Evolutionary conservation across 2,329 filamentous ascomycete genomes (phyloP), one percentile per base, ranked within the genome.

Genomic region (Purpureocillium takamizusanense): DNA sequence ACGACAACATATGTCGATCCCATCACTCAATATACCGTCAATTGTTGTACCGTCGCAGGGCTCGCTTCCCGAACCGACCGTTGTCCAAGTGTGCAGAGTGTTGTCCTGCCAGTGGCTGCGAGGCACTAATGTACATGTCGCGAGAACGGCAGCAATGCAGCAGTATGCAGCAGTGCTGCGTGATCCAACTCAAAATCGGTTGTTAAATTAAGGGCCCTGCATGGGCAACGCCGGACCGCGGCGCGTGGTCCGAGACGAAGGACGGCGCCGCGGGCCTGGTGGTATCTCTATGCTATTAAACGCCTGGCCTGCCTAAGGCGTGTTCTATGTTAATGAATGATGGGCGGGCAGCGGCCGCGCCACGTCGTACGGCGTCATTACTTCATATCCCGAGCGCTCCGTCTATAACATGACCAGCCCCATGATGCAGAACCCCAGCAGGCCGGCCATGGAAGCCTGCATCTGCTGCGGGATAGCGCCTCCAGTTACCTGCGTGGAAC

Each of bases 341-440:
- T 23, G 32, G 31, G 37, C 33, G 33, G 25, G 33, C 37, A 31
- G 14, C 33, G 31, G 37, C 37, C 28, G 37, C 37, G 37, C 11
- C 37, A 12, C 18, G 36, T 38, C 36, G 31, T 37, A 34, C 39
- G 18, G 35, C 37, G 16, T 35, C 41, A 32, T 41, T 36, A 43
- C 34, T 42, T 43, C 35, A 35, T 37, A 38, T 38, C 33, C 16
- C 15, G 25, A 29, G 18, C 7, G 13, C 29, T 21, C 28, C 2
- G 23, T 27, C 41, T 51, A 62, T 39, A 61, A 35, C 47, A 61
- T 50, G 45, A 60, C 51, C 35, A 62, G 46, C 14, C 57, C 54
- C 50, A 62, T 53, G 46, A 60, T 56, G 44, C 56, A 57, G 42
- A 62, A 62, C 28, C 55, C 59, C 40, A 62, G 38, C n/a, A 62